These are phyloP conservation scores for Leccinum uliginosum DNA, from an alignment of 768 basidiomycete genomes.

Conservation along the genomic window DNA sequence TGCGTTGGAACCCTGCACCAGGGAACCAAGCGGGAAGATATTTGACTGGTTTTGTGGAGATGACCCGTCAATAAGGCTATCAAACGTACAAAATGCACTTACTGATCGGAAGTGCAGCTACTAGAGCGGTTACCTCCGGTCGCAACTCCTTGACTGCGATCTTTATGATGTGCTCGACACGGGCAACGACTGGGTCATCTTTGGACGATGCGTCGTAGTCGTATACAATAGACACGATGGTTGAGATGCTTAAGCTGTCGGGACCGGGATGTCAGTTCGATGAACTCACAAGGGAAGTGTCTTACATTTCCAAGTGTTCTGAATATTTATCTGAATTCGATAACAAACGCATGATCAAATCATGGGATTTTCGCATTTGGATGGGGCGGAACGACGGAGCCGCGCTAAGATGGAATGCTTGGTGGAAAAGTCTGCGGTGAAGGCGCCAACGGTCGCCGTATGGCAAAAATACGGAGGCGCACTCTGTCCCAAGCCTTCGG, in stretches of 20 bases:
- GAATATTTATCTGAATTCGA: slow-evolving; percentile 17
- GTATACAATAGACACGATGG: slow-evolving; percentile 23
- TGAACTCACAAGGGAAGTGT: neutral
- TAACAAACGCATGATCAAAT: slow-evolving; percentile 28
- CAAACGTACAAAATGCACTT: neutral
- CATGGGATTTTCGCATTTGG: slow-evolving; percentile 31
- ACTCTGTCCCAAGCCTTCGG: slow-evolving; percentile 22
- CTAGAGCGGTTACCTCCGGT: slow-evolving; percentile 13
- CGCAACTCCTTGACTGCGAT: slow-evolving; percentile 13
- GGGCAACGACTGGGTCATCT: slow-evolving; percentile 19
- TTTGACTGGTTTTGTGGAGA: slow-evolving; percentile 5
- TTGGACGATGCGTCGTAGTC: slow-evolving; percentile 14
- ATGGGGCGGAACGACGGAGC: slow-evolving; percentile 27
- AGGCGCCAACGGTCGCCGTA: neutral
- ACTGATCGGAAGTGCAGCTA: slow-evolving; percentile 17
- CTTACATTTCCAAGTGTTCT: slow-evolving; percentile 22
- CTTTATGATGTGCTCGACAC: slow-evolving; percentile 9
- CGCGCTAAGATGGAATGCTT: neutral
- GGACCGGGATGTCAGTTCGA: neutral
- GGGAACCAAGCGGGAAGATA: slow-evolving; percentile 22
- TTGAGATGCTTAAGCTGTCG: slow-evolving; percentile 18
- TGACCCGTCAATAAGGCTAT: neutral
- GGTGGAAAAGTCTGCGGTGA: neutral
- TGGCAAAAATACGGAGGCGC: neutral
- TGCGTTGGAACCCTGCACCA: slow-evolving; percentile 18